phyloP scores from a whole-genome alignment of 768 basidiomycete genomes.

The Pisolithus sp. region DNA sequence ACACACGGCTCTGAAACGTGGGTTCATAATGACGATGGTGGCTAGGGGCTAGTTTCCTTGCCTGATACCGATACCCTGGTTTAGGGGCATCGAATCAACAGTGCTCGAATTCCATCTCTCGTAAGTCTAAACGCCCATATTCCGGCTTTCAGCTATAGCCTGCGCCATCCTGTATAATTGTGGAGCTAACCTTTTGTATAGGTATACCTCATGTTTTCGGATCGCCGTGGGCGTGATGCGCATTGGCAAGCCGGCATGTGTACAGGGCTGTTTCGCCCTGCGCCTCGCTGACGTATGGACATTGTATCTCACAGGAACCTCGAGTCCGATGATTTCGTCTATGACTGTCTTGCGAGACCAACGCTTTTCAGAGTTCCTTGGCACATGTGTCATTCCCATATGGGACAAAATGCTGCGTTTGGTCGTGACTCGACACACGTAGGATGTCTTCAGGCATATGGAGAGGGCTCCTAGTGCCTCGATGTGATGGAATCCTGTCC shows the following conservation, averaged over 20 bases:
- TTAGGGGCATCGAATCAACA: neutral
- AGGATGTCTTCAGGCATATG: no score
- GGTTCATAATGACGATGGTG: neutral
- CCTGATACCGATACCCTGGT: no score
- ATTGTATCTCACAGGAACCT: neutral
- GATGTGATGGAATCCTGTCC: no score
- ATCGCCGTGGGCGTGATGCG: neutral
- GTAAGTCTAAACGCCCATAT: neutral
- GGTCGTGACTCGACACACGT: no score
- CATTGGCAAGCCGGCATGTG: no score
- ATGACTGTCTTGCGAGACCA: no score
- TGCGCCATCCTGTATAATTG: neutral
- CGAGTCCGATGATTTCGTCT: no score
- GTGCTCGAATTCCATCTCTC: neutral
- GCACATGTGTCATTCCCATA: no score
- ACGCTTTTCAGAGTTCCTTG: no score
- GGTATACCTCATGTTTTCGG: neutral
- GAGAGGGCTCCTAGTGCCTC: no score
- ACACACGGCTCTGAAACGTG: neutral
- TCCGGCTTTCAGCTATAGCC: neutral
- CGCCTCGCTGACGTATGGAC: neutral
- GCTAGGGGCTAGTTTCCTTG: neutral
- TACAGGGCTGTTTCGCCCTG: neutral
- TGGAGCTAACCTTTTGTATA: neutral
- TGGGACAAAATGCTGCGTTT: no score